A percentile compares a stretch with the other conserved stretches of the same genome.
Conservation (phyloP, 129 eudicot genomes). For the Silybum marianum region DNA sequence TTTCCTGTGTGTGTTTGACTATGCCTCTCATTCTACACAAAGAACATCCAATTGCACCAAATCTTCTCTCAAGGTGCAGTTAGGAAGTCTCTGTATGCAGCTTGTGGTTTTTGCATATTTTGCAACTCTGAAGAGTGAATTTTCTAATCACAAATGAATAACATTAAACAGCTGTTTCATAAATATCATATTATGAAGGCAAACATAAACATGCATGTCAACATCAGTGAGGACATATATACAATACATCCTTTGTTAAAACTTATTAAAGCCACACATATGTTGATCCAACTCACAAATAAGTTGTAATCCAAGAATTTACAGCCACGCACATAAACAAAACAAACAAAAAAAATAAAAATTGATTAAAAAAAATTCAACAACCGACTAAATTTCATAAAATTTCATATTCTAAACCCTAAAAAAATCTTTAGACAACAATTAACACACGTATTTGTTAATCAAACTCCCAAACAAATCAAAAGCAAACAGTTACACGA, state of each 20-base stretch:
- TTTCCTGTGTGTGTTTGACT: not conserved
- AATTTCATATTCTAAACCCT: constrained; percentile 11
- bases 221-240: not conserved
- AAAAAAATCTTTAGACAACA: not conserved
- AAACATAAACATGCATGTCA: not conserved
- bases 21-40: not conserved
- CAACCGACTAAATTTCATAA: not conserved
- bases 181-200: not conserved
- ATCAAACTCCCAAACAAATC: constrained; percentile 6
- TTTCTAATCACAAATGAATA: not conserved
- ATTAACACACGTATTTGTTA: not conserved
- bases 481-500: not conserved
- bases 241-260: not conserved
- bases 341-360: constrained; percentile 5
- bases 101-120: not conserved
- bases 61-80: not conserved
- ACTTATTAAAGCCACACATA: constrained; percentile 6
- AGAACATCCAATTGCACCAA: not conserved
- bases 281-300: constrained; percentile 7
- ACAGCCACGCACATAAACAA: not conserved
- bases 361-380: not conserved
- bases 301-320: not conserved
- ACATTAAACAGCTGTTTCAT: not conserved
- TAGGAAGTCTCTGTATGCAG: not conserved
- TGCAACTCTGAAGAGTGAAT: not conserved